Conservation (phyloP, 331 rosid genomes). For the Acacia pycnantha region DNA sequence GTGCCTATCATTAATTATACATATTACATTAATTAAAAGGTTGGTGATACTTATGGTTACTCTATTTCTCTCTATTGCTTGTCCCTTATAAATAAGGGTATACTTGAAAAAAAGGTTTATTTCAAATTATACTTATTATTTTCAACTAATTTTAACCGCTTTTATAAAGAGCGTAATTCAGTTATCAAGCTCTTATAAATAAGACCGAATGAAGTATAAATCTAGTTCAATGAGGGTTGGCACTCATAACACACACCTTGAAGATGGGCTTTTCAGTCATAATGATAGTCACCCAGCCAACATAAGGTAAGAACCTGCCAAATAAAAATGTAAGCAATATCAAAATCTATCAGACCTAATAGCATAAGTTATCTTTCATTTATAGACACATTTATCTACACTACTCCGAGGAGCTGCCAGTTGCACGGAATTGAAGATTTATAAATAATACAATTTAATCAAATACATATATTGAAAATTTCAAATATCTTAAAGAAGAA, state of each 20-base stretch:
- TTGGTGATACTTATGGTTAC: too few relatives aligned
- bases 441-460: not conserved
- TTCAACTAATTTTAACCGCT: too few relatives aligned
- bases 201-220: not conserved
- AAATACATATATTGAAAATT: not conserved
- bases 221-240: not conserved
- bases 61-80: too few relatives aligned
- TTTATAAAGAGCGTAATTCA: too few relatives aligned
- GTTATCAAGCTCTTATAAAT: too few relatives aligned
- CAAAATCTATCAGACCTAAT: not conserved
- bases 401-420: not conserved
- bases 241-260: conserved; percentile 58
- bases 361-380: not conserved
- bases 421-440: not conserved
- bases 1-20: too few relatives aligned
- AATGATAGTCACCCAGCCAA: conserved; percentile 84
- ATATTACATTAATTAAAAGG: too few relatives aligned
- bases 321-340: not conserved
- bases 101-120: too few relatives aligned
- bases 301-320: conserved; percentile 83
- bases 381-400: not conserved
- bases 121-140: too few relatives aligned
- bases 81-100: too few relatives aligned
- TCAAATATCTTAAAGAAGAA: not conserved
- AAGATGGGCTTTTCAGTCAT: conserved; percentile 88